These are phyloP conservation scores for Tetrahymena elliotti DNA, from an alignment of 73 alveolate species.

Conservation along the genomic window DNA sequence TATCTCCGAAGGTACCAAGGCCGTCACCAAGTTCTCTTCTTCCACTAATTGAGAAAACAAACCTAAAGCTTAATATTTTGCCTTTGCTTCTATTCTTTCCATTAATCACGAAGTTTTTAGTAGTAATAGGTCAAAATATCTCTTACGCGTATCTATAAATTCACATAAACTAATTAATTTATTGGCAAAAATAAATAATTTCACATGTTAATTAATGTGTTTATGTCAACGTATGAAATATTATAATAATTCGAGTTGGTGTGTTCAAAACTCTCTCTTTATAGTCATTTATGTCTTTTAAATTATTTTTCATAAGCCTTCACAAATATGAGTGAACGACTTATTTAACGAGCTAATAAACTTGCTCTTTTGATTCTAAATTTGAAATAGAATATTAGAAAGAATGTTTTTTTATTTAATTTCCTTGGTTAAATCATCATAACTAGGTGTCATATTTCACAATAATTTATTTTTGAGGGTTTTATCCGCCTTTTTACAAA, in stretches of 20 bases:
- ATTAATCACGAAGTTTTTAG: neutral
- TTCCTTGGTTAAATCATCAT: no score
- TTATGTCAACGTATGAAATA: neutral
- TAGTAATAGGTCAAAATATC: neutral
- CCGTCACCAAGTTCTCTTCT: slow-evolving; percentile 52
- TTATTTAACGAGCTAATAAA: no score
- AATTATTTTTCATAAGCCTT: neutral
- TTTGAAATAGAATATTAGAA: neutral
- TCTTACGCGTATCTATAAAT: neutral
- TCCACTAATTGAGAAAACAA: neutral
- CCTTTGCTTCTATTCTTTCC: neutral
- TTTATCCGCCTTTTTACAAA: neutral
- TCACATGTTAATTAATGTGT: neutral
- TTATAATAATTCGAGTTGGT: neutral
- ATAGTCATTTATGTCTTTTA: neutral
- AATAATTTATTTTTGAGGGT: neutral
- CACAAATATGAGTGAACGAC: neutral
- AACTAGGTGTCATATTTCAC: no score
- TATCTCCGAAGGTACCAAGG: slow-evolving; percentile 63
- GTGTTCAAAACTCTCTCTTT: neutral
- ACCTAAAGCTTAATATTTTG: neutral
- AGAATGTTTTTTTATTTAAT: no score
- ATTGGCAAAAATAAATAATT: neutral
- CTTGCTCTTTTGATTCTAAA: neutral
- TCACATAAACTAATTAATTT: neutral